These are phyloP conservation scores for Tricholoma furcatifolium DNA, from an alignment of 768 basidiomycete genomes.

Conservation along the genomic window DNA sequence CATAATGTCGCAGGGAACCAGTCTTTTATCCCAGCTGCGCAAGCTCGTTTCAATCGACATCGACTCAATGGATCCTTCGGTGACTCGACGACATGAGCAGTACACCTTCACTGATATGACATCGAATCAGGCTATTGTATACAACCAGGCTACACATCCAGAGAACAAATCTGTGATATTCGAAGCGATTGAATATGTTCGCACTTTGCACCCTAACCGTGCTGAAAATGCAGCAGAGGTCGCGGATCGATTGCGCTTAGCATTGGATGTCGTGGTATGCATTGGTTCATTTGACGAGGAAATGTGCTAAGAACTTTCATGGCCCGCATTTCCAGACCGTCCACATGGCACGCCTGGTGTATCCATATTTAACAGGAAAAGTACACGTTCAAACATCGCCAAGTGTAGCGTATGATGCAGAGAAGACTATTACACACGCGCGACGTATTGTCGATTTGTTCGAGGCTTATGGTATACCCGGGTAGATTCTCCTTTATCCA, in stretches of 20 bases:
- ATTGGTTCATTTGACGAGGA: neutral
- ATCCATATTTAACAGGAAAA: constrained; percentile 39
- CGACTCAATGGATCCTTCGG: constrained; percentile 47
- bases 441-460: constrained; percentile 39
- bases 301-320: neutral
- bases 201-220: constrained; percentile 10
- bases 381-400: constrained; percentile 47
- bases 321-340: constrained; percentile 32
- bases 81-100: constrained; percentile 31
- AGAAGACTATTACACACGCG: constrained; percentile 42
- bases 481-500: constrained; percentile 19
- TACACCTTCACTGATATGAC: constrained; percentile 49
- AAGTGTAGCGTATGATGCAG: constrained; percentile 36
- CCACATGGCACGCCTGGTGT: constrained; percentile 41
- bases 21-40: constrained; percentile 38
- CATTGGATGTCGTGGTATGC: constrained; percentile 38
- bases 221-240: neutral
- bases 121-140: constrained; percentile 48
- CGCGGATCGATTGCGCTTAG: constrained; percentile 30
- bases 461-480: constrained; percentile 40
- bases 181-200: constrained; percentile 30
- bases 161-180: constrained; percentile 30
- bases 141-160: constrained; percentile 30
- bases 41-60: constrained; percentile 38
- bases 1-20: too few relatives aligned